Percentiles rank a stretch among this genome's conserved stretches.
Conservation (phyloP, 768 basidiomycete species). For the Lactarius akahatsu region DNA sequence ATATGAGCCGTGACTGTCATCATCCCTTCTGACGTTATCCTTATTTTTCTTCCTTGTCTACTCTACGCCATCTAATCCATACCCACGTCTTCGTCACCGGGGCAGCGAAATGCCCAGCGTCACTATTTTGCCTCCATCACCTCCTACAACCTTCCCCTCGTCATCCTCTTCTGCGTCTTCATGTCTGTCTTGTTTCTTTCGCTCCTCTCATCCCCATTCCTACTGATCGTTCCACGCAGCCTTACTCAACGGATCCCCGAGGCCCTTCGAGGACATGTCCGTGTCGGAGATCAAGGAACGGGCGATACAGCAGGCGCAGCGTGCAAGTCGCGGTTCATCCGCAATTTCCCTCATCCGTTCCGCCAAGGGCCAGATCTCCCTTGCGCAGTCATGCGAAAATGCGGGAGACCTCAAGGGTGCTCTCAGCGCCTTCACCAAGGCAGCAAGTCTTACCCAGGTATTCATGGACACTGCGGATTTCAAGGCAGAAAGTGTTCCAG, state of each 20-base stretch:
- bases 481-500: conserved; percentile 46
- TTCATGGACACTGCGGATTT: conserved; percentile 63
- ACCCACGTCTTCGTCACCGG: neutral
- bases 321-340: conserved; percentile 57
- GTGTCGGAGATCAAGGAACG: conserved; percentile 50
- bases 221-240: conserved; percentile 26
- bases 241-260: conserved; percentile 30
- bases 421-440: conserved; percentile 57
- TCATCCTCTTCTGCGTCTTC: conserved; percentile 35
- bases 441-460: conserved; percentile 57
- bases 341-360: conserved; percentile 58
- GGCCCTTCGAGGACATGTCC: conserved; percentile 35
- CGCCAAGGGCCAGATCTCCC: conserved; percentile 56
- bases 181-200: conserved; percentile 31
- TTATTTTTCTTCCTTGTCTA: conserved; percentile 22
- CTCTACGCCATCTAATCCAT: conserved; percentile 20
- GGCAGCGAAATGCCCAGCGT: conserved; percentile 42
- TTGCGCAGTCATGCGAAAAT: conserved; percentile 52
- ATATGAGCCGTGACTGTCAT: conserved; percentile 1
- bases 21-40: conserved; percentile 18
- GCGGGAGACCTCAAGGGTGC: conserved; percentile 63
- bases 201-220: conserved; percentile 31
- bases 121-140: conserved; percentile 42
- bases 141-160: conserved; percentile 35
- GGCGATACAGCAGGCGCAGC: conserved; percentile 49